Evolutionary conservation across 345 rosid genomes (phyloP), one percentile per base, ranked within the genome.

Genomic region (Murraya paniculata): DNA sequence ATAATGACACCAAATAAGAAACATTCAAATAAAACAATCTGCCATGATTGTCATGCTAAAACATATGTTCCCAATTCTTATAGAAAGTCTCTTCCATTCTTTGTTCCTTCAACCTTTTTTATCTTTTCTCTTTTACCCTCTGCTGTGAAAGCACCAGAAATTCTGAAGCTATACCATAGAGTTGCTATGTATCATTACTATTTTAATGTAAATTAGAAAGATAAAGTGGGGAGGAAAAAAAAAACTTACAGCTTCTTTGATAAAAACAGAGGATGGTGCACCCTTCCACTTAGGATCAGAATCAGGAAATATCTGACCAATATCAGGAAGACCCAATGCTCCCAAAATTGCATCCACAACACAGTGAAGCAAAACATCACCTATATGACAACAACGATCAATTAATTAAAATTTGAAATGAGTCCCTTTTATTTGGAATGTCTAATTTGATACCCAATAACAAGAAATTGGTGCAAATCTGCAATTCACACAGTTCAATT

Each of bases 331-430:
- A 36, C 99, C 98, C 77, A 96, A 68, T 2, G 99, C 99, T 53
- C 98, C 98, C 89, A 96, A 75, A 79, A 96, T 91, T 24, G 99
- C 98, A 91, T 94, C 98, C 80, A 96, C 99, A 53, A 94, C 98
- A 82, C 99, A 96, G 81, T 94, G 98, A 53, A 96, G 95, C 82
- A 96, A 83, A 85, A 96, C 98, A 89, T 96, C 99, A 50, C 99
- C 99, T 96, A 87, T 75, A 45, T 45, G 13, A 45, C 50, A 58
- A 55, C 79, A 67, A 66, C 45, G 77, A 56, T 19, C 65, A 18
- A 45, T 57, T 64, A 74, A 64, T 38, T 53, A 53, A 33, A 58
- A 68, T 67, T 4, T 45, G 56, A 50, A 28, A 64, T 61, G 48
- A 60, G 9, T 19, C 22, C 2, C 22, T 30, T 30, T 28, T 61